Conservation (phyloP, 257 asterid species). For the Buddleja alternifolia region DNA sequence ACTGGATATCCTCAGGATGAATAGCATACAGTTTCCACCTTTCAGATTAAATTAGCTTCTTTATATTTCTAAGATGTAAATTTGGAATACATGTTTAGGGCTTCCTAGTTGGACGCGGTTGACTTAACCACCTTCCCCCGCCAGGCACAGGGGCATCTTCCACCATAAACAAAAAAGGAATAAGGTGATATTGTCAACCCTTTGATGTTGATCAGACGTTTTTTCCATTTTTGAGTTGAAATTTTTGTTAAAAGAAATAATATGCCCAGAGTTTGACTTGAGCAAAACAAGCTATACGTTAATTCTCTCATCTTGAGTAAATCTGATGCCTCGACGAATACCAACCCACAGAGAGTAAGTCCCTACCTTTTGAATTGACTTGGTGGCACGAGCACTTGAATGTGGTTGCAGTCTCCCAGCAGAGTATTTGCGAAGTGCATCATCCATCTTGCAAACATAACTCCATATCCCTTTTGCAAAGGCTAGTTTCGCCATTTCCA, state of each 20-base stretch:
- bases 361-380: constrained; percentile 63
- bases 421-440: constrained; percentile 72
- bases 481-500: constrained; percentile 81
- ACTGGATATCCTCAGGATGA: neutral
- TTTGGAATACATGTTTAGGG: neutral
- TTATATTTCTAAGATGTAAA: neutral
- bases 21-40: neutral
- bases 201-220: neutral
- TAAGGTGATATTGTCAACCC: neutral
- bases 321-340: constrained; percentile 3
- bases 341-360: constrained; percentile 13
- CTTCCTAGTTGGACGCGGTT: neutral
- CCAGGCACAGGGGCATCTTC: neutral
- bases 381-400: constrained; percentile 36
- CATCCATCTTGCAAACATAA: constrained; percentile 77
- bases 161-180: neutral
- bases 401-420: constrained; percentile 34
- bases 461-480: constrained; percentile 92
- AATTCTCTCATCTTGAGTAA: constrained; percentile 6
- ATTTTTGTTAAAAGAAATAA: neutral
- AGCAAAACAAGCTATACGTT: neutral
- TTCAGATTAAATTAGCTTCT: neutral
- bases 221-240: neutral
- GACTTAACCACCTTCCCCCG: neutral
- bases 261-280: neutral